These are phyloP conservation scores for Glycine soja DNA, from an alignment of 306 rosid genomes.

Conservation along the genomic window DNA sequence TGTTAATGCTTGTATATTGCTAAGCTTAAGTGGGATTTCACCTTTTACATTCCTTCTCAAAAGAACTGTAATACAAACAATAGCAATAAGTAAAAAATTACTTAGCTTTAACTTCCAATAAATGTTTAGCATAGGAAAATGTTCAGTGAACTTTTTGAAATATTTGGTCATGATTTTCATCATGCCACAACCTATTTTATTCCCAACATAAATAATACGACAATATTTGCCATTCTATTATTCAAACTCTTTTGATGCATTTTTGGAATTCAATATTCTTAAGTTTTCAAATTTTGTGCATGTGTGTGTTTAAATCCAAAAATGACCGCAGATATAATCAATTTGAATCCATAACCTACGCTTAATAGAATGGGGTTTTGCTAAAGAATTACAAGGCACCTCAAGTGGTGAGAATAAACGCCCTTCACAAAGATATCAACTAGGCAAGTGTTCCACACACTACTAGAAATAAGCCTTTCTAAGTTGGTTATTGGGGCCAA, in stretches of 20 bases:
- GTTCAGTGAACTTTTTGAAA: neutral
- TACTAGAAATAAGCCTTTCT: no score
- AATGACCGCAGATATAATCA: constrained; percentile 33
- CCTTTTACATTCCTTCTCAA: constrained; percentile 69
- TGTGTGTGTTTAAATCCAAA: no score
- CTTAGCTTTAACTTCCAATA: neutral
- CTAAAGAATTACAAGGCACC: neutral
- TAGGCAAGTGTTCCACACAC: no score
- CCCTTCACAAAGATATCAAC: neutral
- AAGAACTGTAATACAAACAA: constrained; percentile 58
- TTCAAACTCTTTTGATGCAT: neutral
- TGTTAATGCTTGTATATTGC: constrained; percentile 68
- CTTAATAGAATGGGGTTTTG: neutral
- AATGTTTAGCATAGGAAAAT: neutral
- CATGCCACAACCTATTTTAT: neutral
- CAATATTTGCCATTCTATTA: neutral
- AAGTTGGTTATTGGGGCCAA: no score
- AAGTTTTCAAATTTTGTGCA: constrained; percentile 3
- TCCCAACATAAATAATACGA: neutral
- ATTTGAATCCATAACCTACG: constrained; percentile 9
- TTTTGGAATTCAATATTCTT: constrained; percentile 15
- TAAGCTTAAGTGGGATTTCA: constrained; percentile 70
- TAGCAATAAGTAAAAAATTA: constrained; percentile 8
- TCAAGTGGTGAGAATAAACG: neutral
- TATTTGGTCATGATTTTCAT: constrained; percentile 20